phyloP scores from a whole-genome alignment of 306 rosid genomes.

The Fragaria vesca region DNA sequence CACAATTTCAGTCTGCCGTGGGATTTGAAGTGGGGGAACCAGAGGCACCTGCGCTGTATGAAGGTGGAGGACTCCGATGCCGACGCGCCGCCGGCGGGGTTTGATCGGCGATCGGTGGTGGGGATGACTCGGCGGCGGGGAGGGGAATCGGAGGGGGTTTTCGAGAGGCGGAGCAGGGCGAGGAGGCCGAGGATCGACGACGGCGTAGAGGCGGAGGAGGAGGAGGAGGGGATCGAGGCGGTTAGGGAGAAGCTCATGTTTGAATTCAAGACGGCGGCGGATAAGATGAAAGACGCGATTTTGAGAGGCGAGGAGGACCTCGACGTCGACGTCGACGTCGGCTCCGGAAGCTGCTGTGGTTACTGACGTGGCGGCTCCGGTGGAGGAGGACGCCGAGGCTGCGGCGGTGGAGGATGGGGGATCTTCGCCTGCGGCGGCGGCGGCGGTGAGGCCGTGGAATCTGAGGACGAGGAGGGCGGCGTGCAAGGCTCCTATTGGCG shows the following conservation, averaged over 20 bases:
- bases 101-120: slow-evolving; percentile 51
- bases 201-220: slow-evolving; percentile 37
- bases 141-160: slow-evolving; percentile 28
- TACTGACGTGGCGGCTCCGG: slow-evolving; percentile 12
- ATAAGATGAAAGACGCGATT: slow-evolving; percentile 63
- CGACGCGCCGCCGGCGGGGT: slow-evolving; percentile 6
- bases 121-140: slow-evolving; percentile 13
- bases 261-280: slow-evolving; percentile 77
- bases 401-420: slow-evolving; percentile 12
- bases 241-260: slow-evolving; percentile 74
- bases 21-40: slow-evolving; percentile 85
- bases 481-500: slow-evolving; percentile 42
- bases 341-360: not conserved
- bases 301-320: slow-evolving; percentile 40
- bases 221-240: slow-evolving; percentile 68
- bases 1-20: slow-evolving; percentile 86
- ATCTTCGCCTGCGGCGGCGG: slow-evolving; percentile 15
- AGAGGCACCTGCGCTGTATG: slow-evolving; percentile 70
- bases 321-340: not conserved
- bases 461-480: slow-evolving; percentile 65
- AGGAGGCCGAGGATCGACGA: slow-evolving; percentile 35
- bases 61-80: slow-evolving; percentile 35
- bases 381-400: slow-evolving; percentile 7
- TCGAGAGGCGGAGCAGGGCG: slow-evolving; percentile 28
- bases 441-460: slow-evolving; percentile 62